Base-by-base conservation (phyloP, 305 asterid species). In the Rubia balearica region DNA sequence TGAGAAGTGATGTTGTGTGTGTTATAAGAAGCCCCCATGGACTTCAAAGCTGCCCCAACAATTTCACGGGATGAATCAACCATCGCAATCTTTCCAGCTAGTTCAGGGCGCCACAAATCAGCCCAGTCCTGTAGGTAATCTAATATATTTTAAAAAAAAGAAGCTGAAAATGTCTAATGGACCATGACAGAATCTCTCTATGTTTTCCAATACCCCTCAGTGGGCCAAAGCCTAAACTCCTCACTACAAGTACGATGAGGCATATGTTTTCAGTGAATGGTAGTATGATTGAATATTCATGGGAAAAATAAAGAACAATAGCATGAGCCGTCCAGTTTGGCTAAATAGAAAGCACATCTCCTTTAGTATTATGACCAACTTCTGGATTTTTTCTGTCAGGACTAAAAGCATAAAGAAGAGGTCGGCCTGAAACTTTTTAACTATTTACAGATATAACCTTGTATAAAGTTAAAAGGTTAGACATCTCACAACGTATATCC, bases 51-150 rank as follows among this genome's bases (percentile, higher is more conserved):
- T 41, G 90, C 88, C 71, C 99, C 99, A 62, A 94, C 79, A 73
- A 94, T 85, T 84, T 91, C 99, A 76, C 98, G 81, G 12, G 97
- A 86, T 68, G 96, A 89, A 83, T 94, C 93, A 38, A 94, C 89
- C 99, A 94, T 94, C 61, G 99, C 70, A 81, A 91, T 89, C 81
- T 83, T 94, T 75, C 99, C 96, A 45, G 93, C 81, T 53, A 91
- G 98, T 76, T 94, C 96, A 75, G 97, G 89, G 66, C 91, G 85
- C 99, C 99, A 94, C 55, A 94, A 83, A 81, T 94, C 99, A 41
- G 90, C 84, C 99, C 98, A 94, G 80, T 94, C 99, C 99, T 94
- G 88, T 76, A 76, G 36, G 69, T 49, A 68, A 42, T 63, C 10
- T 41, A 21, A 71, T 30, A 13, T 33, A 33, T 10, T 46, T 36